Evolutionary conservation across 2,329 filamentous ascomycete genomes (phyloP), one percentile per base, ranked within the genome.

Genomic region (Exophiala oligosperma): DNA sequence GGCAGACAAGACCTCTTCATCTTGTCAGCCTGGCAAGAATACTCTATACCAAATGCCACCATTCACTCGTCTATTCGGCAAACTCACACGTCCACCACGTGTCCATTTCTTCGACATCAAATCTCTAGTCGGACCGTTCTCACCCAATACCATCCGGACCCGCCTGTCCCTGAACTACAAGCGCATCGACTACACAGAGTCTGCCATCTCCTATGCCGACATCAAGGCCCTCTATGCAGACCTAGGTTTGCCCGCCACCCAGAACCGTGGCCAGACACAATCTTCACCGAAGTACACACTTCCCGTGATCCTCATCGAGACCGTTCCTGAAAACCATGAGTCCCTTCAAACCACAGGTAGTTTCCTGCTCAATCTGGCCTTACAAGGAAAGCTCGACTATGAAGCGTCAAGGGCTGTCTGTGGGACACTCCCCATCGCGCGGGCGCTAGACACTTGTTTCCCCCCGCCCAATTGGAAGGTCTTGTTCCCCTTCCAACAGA

Each of bases 121-220:
- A 2, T 52, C 28, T 48, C 35, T 48, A 11, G 37, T 41, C 12
- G 26, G 44, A 11, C 44, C 44, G 5, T 55, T 40, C 9, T 57
- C 54, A 14, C 54, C 54, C n/a, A 57, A 57, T 49, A 57, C 54
- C 28, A 38, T 57, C 38, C 54, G 54, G 9, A 37, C 54, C 14
- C 49, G 54, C 9, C n/a, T 57, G 54, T 48, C 54, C n/a, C 37
- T 57, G 12, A 48, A 57, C 28, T 57, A 52, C 32, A 52, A 52
- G 32, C 48, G 54, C 3, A 12, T 57, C 12, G 17, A 38, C 8
- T 57, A 57, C 40, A 57, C 49, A 7, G 37, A 57, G 17, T 57
- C 49, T n/a, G 47, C 40, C 38, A 57, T 57, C 32, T 57, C 54
- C 3, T 57, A 52, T 37, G 48, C 54, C 8, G 54, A 57, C 41